Base-by-base conservation (phyloP, 352 stramenopile genomes). In the Phytophthora aleatoria region DNA sequence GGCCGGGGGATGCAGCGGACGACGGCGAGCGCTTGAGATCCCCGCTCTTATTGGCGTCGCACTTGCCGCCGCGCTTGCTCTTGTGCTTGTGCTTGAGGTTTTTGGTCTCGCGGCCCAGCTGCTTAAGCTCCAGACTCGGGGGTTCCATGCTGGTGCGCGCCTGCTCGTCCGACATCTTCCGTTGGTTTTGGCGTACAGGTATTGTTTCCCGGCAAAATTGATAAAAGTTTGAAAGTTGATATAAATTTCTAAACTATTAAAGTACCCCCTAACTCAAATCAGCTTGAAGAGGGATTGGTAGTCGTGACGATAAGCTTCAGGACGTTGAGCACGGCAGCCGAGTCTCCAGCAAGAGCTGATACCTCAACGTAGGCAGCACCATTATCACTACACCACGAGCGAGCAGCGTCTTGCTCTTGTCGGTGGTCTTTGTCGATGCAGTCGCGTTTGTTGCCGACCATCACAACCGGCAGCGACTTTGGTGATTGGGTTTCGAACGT, bases 51-150 rank as follows among this genome's bases (percentile, higher is more conserved):
- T 12, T 54, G 9, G 49, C 12, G 20, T 50, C 31, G 6, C 51
- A 50, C 47, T 70, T 61, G 15, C 36, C 7, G 27, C 57, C 52
- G 1, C 79, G 69, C 69, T 90, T 90, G 63, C 77, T 81, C 72
- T 92, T 94, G 62, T 79, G 71, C 77, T 93, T 95, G 76, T 93
- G 84, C 68, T 91, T 92, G 56, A 95, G 83, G 56, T 53, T 93
- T 69, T 90, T 93, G 47, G 66, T 71, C 50, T 77, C 77, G 31
- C 77, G 77, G 7, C 50, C 62, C 12, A 78, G 73, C 73, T 77
- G 81, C 77, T 88, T 89, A 50, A 90, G 77, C 77, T 90, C 81
- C 52, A 92, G 76, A 31, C 47, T 73, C 42, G 64, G 48, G 9
- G 38, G 28, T 51, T 71, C 65, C 59, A 70, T 66, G 20, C 10